These are phyloP conservation scores for Posidonia oceanica DNA, from an alignment of 116 monocot species.

Conservation along the genomic window DNA sequence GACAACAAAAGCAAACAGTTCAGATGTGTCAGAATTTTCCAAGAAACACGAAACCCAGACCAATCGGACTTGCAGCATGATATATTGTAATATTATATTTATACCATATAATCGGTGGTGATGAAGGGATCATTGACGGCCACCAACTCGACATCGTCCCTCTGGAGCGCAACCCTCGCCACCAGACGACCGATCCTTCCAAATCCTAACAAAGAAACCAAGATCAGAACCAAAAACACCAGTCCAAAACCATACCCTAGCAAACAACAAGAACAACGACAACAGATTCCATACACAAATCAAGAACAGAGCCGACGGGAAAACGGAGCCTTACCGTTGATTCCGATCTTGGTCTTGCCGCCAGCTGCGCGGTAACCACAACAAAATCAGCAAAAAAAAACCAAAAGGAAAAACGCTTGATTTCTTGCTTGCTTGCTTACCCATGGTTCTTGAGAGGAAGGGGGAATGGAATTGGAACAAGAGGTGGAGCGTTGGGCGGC, in stretches of 20 bases:
- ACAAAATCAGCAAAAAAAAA: background rate
- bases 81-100: background rate
- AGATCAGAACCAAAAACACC: background rate
- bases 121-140: conserved; percentile 26
- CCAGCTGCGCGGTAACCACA: conserved; percentile 2
- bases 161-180: conserved; percentile 20
- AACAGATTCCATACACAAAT: background rate
- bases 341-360: conserved; percentile 22
- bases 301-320: background rate
- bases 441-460: too few species aligned
- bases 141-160: conserved; percentile 26
- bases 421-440: too few species aligned
- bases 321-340: conserved; percentile 16
- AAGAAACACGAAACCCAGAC: background rate
- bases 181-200: conserved; percentile 19
- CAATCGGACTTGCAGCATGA: too few species aligned
- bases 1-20: too few species aligned
- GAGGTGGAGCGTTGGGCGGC: too few species aligned
- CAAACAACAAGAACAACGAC: background rate
- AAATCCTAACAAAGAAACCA: conserved; percentile 1
- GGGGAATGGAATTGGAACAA: too few species aligned
- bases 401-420: background rate
- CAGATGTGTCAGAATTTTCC: too few species aligned
- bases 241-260: background rate
- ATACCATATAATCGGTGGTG: conserved; percentile 25